Evolutionary conservation across 228 moss, liverwort and hornwort genomes (phyloP).

Genomic region (Sphagnum fallax): DNA sequence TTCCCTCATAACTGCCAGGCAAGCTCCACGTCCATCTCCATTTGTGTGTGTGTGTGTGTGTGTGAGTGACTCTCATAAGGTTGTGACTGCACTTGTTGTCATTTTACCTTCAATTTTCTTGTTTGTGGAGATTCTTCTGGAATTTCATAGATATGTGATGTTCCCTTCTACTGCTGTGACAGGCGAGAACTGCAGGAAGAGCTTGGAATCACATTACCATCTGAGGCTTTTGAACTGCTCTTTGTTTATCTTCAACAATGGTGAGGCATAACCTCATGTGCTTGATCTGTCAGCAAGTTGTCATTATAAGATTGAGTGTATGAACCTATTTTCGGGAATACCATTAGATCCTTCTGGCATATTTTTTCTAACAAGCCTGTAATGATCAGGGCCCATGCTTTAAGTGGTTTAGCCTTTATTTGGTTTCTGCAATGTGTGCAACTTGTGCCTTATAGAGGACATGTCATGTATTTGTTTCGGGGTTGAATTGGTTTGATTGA

Average conservation of each 20-base stretch:
- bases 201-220: constrained; percentile 73
- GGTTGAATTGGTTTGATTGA: not conserved
- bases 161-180: constrained; percentile 2
- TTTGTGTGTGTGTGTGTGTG: too few relatives aligned
- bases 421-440: not conserved
- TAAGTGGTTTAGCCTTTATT: too few relatives aligned
- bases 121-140: too few relatives aligned
- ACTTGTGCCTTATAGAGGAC: not conserved
- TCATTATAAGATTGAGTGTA: too few relatives aligned
- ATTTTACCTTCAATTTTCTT: too few relatives aligned
- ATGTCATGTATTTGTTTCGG: not conserved
- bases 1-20: constrained; percentile 78
- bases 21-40: not conserved
- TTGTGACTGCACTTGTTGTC: too few relatives aligned
- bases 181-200: constrained; percentile 97
- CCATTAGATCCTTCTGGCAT: too few relatives aligned
- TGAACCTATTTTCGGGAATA: too few relatives aligned
- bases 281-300: not conserved
- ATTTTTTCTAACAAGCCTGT: too few relatives aligned
- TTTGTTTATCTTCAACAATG: constrained; percentile 73
- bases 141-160: too few relatives aligned
- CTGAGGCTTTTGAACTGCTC: constrained; percentile 79
- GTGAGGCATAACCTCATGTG: constrained; percentile 24
- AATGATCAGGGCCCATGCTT: too few relatives aligned
- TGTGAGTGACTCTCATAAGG: too few relatives aligned